Conservation (phyloP, 805 yeast genomes). For the Candida sithepensis region DNA sequence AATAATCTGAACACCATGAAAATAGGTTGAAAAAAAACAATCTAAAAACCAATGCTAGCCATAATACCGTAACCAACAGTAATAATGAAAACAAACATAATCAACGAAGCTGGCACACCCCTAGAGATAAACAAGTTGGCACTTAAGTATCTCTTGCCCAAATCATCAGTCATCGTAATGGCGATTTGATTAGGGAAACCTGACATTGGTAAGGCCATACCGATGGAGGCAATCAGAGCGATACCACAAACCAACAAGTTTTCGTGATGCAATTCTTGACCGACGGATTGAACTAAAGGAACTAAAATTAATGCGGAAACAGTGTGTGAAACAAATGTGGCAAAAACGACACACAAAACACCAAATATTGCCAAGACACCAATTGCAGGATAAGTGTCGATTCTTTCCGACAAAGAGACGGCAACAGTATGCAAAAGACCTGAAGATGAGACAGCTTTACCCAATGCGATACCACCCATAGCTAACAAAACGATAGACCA, state of each 20-base stretch:
- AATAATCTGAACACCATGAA: too few relatives aligned
- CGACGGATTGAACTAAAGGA: constrained; percentile 49
- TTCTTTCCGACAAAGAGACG: constrained; percentile 38
- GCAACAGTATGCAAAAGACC: constrained; percentile 47
- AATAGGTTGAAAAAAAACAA: not conserved
- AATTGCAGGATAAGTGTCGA: constrained; percentile 40
- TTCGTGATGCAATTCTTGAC: constrained; percentile 43
- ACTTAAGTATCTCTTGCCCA: constrained; percentile 47
- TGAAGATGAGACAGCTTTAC: constrained; percentile 47
- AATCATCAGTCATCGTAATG: constrained; percentile 51
- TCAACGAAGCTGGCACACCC: constrained; percentile 48
- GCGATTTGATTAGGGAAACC: constrained; percentile 59
- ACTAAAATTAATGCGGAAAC: constrained; percentile 41
- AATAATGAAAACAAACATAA: constrained; percentile 41
- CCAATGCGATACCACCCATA: constrained; percentile 54
- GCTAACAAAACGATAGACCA: constrained; percentile 54
- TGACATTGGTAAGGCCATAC: constrained; percentile 48
- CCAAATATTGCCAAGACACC: constrained; percentile 47
- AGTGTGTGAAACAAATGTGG: constrained; percentile 42
- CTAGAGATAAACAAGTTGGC: constrained; percentile 48
- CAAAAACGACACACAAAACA: constrained; percentile 45
- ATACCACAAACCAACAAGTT: constrained; percentile 45
- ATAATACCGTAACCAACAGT: constrained; percentile 49
- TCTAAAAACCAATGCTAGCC: constrained; percentile 27
- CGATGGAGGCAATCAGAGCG: constrained; percentile 49